Evolutionary conservation across 495 filamentous ascomycete species (phyloP), one percentile per base, ranked within the genome.

Genomic region (Trichocladium uniseriatum): DNA sequence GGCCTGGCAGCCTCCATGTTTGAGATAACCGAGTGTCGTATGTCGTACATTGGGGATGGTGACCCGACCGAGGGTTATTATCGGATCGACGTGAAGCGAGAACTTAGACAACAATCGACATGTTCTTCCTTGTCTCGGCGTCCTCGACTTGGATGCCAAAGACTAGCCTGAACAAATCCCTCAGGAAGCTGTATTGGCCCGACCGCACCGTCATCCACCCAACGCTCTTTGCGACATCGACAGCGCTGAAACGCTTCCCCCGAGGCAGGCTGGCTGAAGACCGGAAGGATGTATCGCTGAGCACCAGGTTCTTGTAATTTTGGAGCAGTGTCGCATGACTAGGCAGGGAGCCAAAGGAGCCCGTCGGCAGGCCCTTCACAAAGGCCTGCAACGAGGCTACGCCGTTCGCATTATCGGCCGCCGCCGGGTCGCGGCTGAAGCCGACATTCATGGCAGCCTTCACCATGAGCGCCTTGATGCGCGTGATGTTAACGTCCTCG

Each of bases 131-230:
- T 15, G 64, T 58, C 41, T 79, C 79, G 1, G 79, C 81, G 53
- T 92, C 89, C 51, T 94, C 86, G 21, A 84, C 58, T 47, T 83
- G 79, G 60, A 87, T 87, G 0, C 89, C 87, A 66, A 91, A 89
- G 3, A 94, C 87, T n/a, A 89, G 69, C 39, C 79, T 75, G 68
- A 82, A 94, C 9, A 95, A 67, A 62, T 94, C 89, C 19, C 76
- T 74, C 52, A 94, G 66, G 77, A 87, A 94, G 16, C 69, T 69
- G 61, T 89, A 86, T 49, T 80, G 76, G 27, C 53, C 48, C 0
- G 69, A 67, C 15, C 64, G 59, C 20, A 62, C 44, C 38, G 77
- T 73, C 80, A 92, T 86, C 73, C 83, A 82, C 38, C 72, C 70
- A 13, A 92, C 82, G 39, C 82, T 85, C 58, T 81, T 81, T 11